These are phyloP conservation scores for Colletotrichum spaethianum DNA, from an alignment of 2,329 filamentous ascomycete species.

Conservation along the genomic window DNA sequence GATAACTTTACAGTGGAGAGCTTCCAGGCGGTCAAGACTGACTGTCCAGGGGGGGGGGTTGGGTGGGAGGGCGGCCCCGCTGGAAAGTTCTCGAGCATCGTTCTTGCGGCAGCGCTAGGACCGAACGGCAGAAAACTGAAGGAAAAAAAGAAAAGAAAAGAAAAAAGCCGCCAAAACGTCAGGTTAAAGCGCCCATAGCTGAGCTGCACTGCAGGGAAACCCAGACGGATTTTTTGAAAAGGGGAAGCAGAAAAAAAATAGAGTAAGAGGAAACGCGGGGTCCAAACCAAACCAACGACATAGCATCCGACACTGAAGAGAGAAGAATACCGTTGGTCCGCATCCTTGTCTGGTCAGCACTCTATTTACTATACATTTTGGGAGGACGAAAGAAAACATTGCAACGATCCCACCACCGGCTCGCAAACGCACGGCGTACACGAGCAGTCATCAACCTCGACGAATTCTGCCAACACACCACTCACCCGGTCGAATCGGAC, in stretches of 20 bases:
- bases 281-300: background rate
- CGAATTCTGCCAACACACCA: no score
- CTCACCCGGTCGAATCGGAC: no score
- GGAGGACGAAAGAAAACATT: background rate
- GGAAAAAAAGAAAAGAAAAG: background rate
- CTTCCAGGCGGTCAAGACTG: constrained; percentile 2
- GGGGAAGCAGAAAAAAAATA: background rate
- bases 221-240: background rate
- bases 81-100: constrained; percentile 26
- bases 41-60: background rate
- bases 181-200: background rate
- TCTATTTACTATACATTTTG: background rate
- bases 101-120: background rate
- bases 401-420: background rate
- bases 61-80: background rate
- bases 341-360: background rate
- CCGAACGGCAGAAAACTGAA: constrained; percentile 1
- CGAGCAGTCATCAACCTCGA: background rate
- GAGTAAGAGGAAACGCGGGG: constrained; percentile 2
- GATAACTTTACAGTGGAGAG: background rate
- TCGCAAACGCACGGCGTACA: background rate
- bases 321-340: background rate
- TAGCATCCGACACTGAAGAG: background rate
- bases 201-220: no score
- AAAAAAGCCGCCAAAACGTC: background rate